phyloP scores from a whole-genome alignment of 2,329 filamentous ascomycete genomes.

The Fusarium sp. region DNA sequence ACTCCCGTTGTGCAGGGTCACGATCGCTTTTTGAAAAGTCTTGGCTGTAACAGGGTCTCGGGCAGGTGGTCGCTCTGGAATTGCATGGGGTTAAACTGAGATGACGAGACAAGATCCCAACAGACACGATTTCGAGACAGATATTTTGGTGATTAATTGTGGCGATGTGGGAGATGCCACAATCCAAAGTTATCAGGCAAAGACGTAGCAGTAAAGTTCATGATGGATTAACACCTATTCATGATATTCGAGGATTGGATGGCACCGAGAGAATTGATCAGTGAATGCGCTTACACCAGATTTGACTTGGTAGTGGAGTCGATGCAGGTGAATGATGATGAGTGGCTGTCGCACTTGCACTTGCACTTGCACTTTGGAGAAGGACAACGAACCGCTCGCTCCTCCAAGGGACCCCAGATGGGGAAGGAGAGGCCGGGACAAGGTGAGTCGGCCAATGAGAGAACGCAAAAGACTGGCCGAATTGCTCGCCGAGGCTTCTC shows the following conservation, averaged over 20 bases:
- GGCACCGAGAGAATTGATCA: not conserved
- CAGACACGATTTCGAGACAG: not conserved
- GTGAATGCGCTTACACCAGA: conserved; percentile 31
- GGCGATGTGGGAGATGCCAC: not conserved
- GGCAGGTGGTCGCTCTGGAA: conserved; percentile 34
- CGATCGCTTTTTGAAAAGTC: conserved; percentile 40
- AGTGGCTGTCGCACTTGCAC: conserved; percentile 9
- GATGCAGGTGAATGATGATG: conserved; percentile 18
- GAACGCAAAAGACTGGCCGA: conserved; percentile 20
- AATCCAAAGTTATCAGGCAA: not conserved
- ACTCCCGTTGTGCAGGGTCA: conserved; percentile 28
- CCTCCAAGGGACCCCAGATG: conserved; percentile 34
- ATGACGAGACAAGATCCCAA: conserved; percentile 10
- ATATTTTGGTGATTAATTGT: not conserved
- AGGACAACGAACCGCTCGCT: conserved; percentile 26
- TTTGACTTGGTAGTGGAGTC: conserved; percentile 25
- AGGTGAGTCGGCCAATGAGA: conserved; percentile 24
- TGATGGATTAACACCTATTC: conserved; percentile 23
- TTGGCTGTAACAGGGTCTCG: conserved; percentile 42
- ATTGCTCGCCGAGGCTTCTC: conserved; percentile 9
- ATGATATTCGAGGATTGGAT: conserved; percentile 17
- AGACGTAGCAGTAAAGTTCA: conserved; percentile 17
- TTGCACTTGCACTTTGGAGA: conserved; percentile 10
- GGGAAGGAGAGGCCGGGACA: conserved; percentile 26
- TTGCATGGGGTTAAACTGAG: conserved; percentile 19